phyloP scores from a whole-genome alignment of 495 filamentous ascomycete species.

The Neurospora tetrasperma region DNA sequence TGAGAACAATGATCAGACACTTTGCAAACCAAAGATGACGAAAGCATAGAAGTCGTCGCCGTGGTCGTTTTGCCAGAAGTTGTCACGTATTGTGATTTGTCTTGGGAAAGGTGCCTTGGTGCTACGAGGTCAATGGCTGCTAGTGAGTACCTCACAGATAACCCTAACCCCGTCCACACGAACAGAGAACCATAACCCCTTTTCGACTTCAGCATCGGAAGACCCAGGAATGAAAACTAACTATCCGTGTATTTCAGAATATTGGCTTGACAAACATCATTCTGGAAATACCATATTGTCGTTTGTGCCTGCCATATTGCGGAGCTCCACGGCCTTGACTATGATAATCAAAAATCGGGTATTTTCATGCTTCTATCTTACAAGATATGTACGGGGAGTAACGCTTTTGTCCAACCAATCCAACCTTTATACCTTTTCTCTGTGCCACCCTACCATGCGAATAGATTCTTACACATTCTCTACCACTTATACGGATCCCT shows the following conservation, averaged over 20 bases:
- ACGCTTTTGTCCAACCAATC: not conserved
- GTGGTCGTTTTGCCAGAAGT: not conserved
- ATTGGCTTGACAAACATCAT: no score
- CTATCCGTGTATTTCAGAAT: not conserved
- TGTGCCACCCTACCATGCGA: not conserved
- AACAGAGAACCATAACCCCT: not conserved
- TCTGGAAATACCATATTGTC: not conserved
- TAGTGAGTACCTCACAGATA: not conserved
- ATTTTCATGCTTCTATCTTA: slow-evolving; percentile 3
- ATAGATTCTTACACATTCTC: not conserved
- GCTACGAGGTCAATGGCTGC: not conserved
- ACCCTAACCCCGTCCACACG: slow-evolving; percentile 4
- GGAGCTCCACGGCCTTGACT: not conserved
- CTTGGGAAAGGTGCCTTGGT: not conserved
- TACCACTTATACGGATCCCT: not conserved
- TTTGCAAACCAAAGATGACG: not conserved
- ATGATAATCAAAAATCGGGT: not conserved
- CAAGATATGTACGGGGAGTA: not conserved
- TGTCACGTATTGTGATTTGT: not conserved
- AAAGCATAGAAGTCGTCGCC: not conserved
- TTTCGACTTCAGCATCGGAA: not conserved
- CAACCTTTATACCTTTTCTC: not conserved
- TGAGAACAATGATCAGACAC: not conserved
- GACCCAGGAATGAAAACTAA: not conserved
- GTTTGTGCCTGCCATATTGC: not conserved